Evolutionary conservation across 331 rosid genomes (phyloP), one percentile per base, ranked within the genome.

Genomic region (Pyrus hybrid): DNA sequence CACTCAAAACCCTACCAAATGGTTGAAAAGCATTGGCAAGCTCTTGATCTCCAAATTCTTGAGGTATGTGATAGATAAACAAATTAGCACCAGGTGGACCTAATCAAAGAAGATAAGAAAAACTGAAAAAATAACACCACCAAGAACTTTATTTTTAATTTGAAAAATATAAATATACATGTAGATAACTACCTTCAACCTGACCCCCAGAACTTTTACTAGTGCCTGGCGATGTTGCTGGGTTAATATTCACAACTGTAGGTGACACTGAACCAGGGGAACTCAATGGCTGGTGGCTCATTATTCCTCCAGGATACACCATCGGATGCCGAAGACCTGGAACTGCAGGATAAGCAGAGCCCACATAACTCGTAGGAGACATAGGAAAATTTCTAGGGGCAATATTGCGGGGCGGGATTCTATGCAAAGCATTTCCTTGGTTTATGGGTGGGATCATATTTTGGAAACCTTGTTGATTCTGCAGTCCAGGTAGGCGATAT

Each of bases 31-130:
- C 92, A 78, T 65, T 81, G 45, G 91, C 91, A 75, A 95, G 98
- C 57, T 95, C 98, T 85, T 76, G 84, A 81, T 95, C 99, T 63
- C 97, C 99, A 81, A 56, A 95, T 76, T 95, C 99, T 91, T 91
- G 99, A 72, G 99, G 99, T 86, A 92, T 91, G 88, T 95, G 99
- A 85, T 92, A 95, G 81, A 95, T 95, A 88, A 95, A 95, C 61
- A 95, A 87, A 84, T 95, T 95, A 73, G 99, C 99, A 69, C 99
- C 99, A n/a, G 93, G 96, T 60, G 98, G 99, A 76, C 99, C 99
- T 95, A 75, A 72, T 80, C 67, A 81, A 37, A 82, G 79, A 74
- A 87, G 70, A 79, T 37, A 21, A 72, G 66, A 83, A 72, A 25
- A 53, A 85, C 61, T 66, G 76, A 70, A 80, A 78, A 86, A 73